Evolutionary conservation across 1,284 basidiomycete genomes (phyloP).

Genomic region (Kwoniella shivajii): DNA sequence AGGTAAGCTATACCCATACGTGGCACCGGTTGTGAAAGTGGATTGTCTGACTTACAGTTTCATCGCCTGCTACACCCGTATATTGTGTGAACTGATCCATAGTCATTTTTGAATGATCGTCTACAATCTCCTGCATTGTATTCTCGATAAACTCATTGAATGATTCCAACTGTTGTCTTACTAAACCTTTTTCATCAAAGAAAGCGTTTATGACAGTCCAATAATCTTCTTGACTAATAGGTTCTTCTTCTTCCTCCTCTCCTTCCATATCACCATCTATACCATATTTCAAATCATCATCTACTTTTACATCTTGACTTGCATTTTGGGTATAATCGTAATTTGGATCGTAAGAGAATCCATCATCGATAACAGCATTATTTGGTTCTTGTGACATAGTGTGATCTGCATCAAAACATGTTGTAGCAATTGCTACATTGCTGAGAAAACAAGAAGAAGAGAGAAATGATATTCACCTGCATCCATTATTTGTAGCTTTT

Average conservation of each 20-base stretch:
- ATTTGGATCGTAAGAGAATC: slow-evolving; percentile 38
- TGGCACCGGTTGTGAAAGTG: too few species aligned
- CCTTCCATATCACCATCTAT: slow-evolving; percentile 56
- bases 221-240: slow-evolving; percentile 84
- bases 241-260: slow-evolving; percentile 66
- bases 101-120: slow-evolving; percentile 91
- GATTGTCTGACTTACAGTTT: slow-evolving; percentile 55
- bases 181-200: slow-evolving; percentile 96
- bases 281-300: slow-evolving; percentile 24
- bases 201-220: slow-evolving; percentile 96
- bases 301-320: slow-evolving; percentile 9
- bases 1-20: neutral
- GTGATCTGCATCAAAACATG: slow-evolving; percentile 27
- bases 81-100: slow-evolving; percentile 96
- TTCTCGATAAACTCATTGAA: slow-evolving; percentile 99
- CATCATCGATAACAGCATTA: slow-evolving; percentile 28
- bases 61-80: slow-evolving; percentile 77
- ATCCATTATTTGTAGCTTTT: slow-evolving; percentile 31
- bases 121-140: slow-evolving; percentile 99
- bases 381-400: slow-evolving; percentile 6
- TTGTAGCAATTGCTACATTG: slow-evolving; percentile 22
- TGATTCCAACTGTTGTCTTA: slow-evolving; percentile 95
- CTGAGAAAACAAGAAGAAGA: neutral
- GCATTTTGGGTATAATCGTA: slow-evolving; percentile 32
- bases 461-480: slow-evolving; percentile 47